Base-by-base conservation (phyloP, 805 yeast genomes). In the Crinitomyces ghanaensis region DNA sequence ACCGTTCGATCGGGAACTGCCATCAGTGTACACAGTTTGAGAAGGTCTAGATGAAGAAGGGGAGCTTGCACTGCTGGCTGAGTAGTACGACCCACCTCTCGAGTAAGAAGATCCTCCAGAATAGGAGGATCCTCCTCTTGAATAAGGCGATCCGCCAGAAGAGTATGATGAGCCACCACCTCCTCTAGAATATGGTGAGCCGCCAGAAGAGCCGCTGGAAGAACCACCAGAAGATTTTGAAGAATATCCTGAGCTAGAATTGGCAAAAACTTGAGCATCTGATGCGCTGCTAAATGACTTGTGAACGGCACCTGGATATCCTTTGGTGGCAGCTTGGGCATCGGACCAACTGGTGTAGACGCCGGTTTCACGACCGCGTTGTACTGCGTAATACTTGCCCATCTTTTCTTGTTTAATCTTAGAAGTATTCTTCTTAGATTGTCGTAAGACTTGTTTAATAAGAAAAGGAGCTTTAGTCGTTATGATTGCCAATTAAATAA, bases 1-100 rank as follows among this genome's bases (percentile, higher is more conserved):
- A 1, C 84, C 85, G 45, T 78, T 77, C 4, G 70, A 66, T 6
- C 74, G 57, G 0, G 76, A 63, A 0, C 93, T 80, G 0, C 95
- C 96, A 54, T 85, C 96, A 14, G 83, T 76, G 47, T 70, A 85
- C 0, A 83, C 60, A 4, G 37, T 31, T 5, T 26, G 4, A 36
- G 19, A 17, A 8, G 14, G n/a, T 8, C 19, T 15, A 13, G 17
- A 6, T 14, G 38, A 25, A 16, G 21, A 19, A 18, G 30, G 21
- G 35, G 15, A 21, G 20, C 35, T 26, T 13, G 34, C 34, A 26
- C 4, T 14, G 17, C 15, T 11, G 17, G 33, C 35, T 23, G 30
- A 22, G 16, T 11, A 34, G 26, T 21, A 24, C 9, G 30, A 28
- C 11, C 38, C 38, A 31, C 26, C 28, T 5, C 18, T n/a, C 7